These are phyloP conservation scores for Cantharellus anzutake DNA, from an alignment of 768 basidiomycete species.

Conservation along the genomic window DNA sequence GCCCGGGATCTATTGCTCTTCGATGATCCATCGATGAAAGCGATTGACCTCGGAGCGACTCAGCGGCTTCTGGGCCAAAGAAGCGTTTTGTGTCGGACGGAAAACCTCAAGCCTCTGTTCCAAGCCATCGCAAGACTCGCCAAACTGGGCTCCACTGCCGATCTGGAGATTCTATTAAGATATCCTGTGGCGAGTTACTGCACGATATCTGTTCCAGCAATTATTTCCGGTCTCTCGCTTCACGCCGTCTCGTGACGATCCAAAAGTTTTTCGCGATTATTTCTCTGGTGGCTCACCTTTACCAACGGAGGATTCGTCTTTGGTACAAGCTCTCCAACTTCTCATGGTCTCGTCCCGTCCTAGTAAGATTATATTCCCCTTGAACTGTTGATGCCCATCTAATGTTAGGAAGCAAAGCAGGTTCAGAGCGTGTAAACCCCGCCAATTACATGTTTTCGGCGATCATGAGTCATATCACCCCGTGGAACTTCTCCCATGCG, in stretches of 20 bases:
- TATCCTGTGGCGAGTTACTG: conserved; percentile 32
- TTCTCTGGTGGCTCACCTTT: no score
- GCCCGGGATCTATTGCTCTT: conserved; percentile 40
- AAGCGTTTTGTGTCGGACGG: conserved; percentile 43
- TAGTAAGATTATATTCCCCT: no score
- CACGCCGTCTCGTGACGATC: conserved; percentile 42
- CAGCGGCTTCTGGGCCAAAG: conserved; percentile 54
- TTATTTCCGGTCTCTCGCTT: conserved; percentile 59
- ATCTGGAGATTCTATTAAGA: conserved; percentile 32
- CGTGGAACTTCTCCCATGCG: conserved; percentile 70
- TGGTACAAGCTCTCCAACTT: no score
- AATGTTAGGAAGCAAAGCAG: background rate
- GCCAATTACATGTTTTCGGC: conserved; percentile 29
- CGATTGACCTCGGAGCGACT: conserved; percentile 38
- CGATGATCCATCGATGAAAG: conserved; percentile 24
- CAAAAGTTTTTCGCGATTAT: conserved; percentile 1
- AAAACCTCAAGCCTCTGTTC: conserved; percentile 45
- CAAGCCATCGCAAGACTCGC: conserved; percentile 50
- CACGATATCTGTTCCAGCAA: conserved; percentile 37
- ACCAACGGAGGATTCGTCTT: no score
- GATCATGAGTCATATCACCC: conserved; percentile 49
- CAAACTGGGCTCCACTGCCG: conserved; percentile 41
- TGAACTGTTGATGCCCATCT: no score
- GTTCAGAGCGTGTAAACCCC: background rate
- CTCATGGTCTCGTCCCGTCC: no score